Evolutionary conservation across 306 rosid genomes (phyloP).

Genomic region (Vachellia pachyceras): DNA sequence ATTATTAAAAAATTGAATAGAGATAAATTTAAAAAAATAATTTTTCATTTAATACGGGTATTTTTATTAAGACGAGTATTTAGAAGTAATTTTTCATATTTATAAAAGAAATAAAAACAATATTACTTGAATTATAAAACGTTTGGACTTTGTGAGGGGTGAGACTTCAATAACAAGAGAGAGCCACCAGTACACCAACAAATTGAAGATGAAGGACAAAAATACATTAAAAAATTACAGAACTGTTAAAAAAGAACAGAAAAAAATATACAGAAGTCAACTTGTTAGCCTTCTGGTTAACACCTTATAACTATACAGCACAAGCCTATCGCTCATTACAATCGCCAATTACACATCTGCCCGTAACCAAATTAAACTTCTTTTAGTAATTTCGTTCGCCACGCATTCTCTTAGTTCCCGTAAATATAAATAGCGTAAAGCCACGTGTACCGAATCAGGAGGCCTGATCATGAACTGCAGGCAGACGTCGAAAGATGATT

Average conservation of each 20-base stretch:
- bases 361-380: neutral
- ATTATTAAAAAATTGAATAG: too few relatives aligned
- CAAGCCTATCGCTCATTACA: neutral
- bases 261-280: neutral
- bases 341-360: neutral
- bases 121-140: too few relatives aligned
- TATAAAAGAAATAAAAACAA: too few relatives aligned
- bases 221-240: neutral
- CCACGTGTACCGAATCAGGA: neutral
- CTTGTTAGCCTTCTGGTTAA: neutral
- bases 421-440: neutral
- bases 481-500: slow-evolving; percentile 61
- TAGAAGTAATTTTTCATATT: too few relatives aligned
- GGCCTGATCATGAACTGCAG: neutral
- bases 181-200: neutral
- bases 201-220: neutral
- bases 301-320: neutral
- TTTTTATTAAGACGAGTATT: too few relatives aligned
- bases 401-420: neutral
- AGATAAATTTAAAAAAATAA: too few relatives aligned
- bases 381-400: neutral
- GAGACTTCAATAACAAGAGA: neutral
- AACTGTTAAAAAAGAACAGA: too few relatives aligned
- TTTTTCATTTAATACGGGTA: too few relatives aligned
- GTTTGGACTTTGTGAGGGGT: neutral